Conservation (phyloP, 768 basidiomycete species). For the Lactarius sanguifluus region DNA sequence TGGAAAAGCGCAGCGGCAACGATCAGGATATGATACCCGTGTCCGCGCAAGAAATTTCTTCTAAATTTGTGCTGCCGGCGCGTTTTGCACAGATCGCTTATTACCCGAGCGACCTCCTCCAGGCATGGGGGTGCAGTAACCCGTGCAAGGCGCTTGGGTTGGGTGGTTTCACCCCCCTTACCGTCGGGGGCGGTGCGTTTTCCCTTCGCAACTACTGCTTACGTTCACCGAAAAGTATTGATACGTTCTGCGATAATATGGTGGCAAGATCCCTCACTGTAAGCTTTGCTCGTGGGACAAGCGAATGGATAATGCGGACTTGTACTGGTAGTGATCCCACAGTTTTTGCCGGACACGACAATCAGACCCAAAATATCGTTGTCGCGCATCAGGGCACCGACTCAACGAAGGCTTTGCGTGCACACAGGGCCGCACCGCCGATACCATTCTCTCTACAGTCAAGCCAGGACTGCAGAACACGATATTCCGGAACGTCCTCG, state of each 20-base stretch:
- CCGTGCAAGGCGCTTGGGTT: conserved; percentile 37
- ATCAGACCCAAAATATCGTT: conserved; percentile 37
- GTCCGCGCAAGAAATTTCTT: not conserved
- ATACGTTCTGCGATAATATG: conserved; percentile 30
- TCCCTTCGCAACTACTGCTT: not conserved
- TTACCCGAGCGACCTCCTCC: conserved; percentile 38
- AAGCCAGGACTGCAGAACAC: conserved; percentile 35
- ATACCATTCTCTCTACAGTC: conserved; percentile 37
- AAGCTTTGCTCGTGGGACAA: not conserved
- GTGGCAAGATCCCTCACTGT: conserved; percentile 37
- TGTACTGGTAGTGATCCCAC: not conserved
- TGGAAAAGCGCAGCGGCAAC: not conserved
- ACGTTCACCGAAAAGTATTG: not conserved
- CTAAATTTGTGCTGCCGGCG: conserved; percentile 36
- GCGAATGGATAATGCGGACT: not conserved
- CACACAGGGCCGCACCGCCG: conserved; percentile 43
- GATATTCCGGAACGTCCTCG: conserved; percentile 40
- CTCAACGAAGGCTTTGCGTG: conserved; percentile 39
- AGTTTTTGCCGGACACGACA: conserved; percentile 44
- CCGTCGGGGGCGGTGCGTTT: conserved; percentile 39
- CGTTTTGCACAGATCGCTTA: conserved; percentile 42
- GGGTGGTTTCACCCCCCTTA: conserved; percentile 33
- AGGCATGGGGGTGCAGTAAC: conserved; percentile 38
- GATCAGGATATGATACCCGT: not conserved
- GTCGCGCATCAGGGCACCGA: conserved; percentile 47